Conservation (phyloP, 192 early-diverging fungal genomes). For the Gigaspora rosea region DNA sequence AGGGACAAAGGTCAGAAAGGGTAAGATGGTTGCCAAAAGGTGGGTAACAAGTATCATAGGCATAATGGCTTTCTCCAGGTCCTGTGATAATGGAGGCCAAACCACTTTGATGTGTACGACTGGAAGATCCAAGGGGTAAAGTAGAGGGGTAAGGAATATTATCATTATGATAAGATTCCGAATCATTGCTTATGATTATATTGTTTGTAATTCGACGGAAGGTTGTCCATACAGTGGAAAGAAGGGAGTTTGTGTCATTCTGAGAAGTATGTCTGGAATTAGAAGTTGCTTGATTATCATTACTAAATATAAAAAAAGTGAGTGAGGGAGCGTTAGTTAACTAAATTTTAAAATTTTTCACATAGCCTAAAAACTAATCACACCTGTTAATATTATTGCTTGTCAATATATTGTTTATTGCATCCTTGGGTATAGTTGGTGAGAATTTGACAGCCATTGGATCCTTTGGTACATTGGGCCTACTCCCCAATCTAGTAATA, state of each 20-base stretch:
- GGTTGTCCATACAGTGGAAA: conserved; percentile 22
- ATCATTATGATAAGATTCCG: not conserved
- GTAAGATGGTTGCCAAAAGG: conserved; percentile 28
- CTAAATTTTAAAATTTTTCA: not conserved
- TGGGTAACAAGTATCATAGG: conserved; percentile 18
- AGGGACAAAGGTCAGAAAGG: conserved; percentile 15
- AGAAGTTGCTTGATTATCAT: not conserved
- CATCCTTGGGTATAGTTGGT: conserved; percentile 9
- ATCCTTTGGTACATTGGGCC: not conserved
- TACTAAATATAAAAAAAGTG: not conserved
- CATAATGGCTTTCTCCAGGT: conserved; percentile 23
- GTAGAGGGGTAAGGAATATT: not conserved
- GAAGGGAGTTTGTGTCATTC: not conserved
- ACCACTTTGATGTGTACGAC: conserved; percentile 5
- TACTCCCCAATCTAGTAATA: not conserved
- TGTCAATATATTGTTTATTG: not conserved
- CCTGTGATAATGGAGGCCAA: conserved; percentile 19
- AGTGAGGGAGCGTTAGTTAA: too few species aligned
- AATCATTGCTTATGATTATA: conserved; percentile 5
- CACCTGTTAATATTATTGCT: not conserved
- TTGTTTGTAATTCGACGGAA: conserved; percentile 10
- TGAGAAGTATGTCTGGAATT: not conserved
- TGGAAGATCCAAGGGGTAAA: not conserved
- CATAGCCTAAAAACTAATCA: too few species aligned
- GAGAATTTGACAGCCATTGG: conserved; percentile 4